These are phyloP conservation scores for Metrosideros polymorpha DNA, from an alignment of 441 rosid species.

Conservation along the genomic window DNA sequence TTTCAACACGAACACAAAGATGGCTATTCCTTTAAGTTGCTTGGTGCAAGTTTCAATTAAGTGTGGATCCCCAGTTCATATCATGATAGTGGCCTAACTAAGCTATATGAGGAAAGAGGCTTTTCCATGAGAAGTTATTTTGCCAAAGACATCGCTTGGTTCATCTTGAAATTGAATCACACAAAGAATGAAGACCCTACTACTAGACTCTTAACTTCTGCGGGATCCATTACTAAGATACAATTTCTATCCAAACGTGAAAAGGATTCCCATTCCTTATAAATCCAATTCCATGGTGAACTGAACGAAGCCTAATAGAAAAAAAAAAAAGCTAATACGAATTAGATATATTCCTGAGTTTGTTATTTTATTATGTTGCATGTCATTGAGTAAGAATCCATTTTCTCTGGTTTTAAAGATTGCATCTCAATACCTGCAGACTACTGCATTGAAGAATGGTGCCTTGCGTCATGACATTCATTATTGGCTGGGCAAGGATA, in stretches of 20 bases:
- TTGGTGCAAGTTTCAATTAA: neutral
- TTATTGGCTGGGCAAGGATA: slow-evolving; percentile 96
- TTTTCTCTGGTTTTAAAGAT: neutral
- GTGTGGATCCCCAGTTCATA: neutral
- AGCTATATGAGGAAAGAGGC: neutral
- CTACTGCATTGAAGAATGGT: slow-evolving; percentile 77
- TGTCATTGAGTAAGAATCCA: neutral
- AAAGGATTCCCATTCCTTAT: neutral
- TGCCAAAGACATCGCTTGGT: neutral
- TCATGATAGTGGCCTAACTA: neutral
- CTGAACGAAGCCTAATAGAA: neutral
- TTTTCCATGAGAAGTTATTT: neutral
- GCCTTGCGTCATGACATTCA: slow-evolving; percentile 87
- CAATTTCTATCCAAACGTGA: neutral
- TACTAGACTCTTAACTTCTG: neutral
- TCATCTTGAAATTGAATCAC: neutral
- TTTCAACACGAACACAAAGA: neutral
- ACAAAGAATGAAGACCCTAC: neutral
- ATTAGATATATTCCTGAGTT: neutral
- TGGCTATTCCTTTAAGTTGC: neutral
- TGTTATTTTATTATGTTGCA: neutral
- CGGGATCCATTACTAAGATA: neutral
- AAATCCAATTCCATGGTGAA: neutral
- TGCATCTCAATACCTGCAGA: slow-evolving; percentile 26
- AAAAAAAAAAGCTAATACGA: neutral